These are phyloP conservation scores for Colletotrichum sp. DNA, from an alignment of 2,329 filamentous ascomycete genomes.

Conservation along the genomic window DNA sequence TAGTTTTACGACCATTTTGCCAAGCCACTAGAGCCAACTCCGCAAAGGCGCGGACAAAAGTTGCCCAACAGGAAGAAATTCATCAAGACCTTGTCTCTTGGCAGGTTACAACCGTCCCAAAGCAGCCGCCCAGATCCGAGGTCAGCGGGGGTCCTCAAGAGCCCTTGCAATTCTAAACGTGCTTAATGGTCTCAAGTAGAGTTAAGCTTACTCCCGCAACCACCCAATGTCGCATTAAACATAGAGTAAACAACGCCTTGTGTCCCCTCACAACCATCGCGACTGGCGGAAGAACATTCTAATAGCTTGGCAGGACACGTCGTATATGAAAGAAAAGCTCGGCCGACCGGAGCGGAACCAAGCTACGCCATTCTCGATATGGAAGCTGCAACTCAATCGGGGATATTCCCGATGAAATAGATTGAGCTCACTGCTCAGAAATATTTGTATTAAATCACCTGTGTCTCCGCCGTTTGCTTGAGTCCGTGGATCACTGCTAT, in stretches of 20 bases:
- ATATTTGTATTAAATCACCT: not conserved
- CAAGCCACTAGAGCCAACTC: conserved; percentile 10
- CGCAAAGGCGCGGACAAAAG: not conserved
- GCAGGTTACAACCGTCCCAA: not conserved
- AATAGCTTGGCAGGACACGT: not conserved
- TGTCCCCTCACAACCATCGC: not conserved
- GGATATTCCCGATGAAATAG: not conserved
- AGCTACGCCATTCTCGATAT: not conserved
- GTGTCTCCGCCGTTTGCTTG: not conserved
- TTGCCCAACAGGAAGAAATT: conserved; percentile 1
- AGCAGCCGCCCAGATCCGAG: not conserved
- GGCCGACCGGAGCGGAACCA: conserved; percentile 14
- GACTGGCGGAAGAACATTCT: conserved; percentile 16
- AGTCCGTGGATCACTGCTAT: not conserved
- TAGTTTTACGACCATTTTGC: not conserved
- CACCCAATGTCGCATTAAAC: not conserved
- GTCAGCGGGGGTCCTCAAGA: not conserved
- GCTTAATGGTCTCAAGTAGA: conserved; percentile 3
- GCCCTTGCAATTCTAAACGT: not conserved
- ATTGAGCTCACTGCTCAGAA: not conserved
- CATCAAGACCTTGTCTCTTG: not conserved
- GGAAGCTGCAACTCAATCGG: not conserved
- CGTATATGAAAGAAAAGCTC: not conserved
- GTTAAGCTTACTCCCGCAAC: not conserved
- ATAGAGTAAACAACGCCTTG: not conserved